Evolutionary conservation across 2,329 filamentous ascomycete genomes (phyloP), one percentile per base, ranked within the genome.

Genomic region (Pleurostoma richardsiae): DNA sequence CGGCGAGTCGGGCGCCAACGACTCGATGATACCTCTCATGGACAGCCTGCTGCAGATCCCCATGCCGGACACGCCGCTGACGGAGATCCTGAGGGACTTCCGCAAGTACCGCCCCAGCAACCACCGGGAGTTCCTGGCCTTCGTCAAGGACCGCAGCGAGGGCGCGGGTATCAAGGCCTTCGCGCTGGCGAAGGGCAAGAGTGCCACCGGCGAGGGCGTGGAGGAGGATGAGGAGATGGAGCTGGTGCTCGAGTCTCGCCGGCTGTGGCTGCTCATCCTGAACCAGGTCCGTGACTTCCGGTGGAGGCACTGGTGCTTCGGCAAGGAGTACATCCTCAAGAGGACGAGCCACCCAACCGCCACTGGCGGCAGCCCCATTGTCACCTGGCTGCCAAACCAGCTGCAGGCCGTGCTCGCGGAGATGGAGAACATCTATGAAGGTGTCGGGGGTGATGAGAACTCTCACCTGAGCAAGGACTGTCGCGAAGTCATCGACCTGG

Each of bases 1-100:
- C 30, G 92, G 92, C 55, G 92, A 96, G 71, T 90, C 85, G 43
- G 92, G 92, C 40, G 92, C 92, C 55, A 96, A 96, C 63, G 92
- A 97, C 71, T 88, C 85, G 70, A 96, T 97, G 76, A 85, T 95
- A 46, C 91, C 92, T 3, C 80, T 96, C 4, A 83, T 92, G 59
- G 92, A 96, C 66, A 91, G 92, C 63, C 77, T 96, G 44, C 78
- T 94, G 48, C 80, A 94, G 63, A 84, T 96, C 40, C 76, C 82
- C 52, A 95, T 96, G 90, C 92, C 92, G 2, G 72, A 83, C 45
- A 96, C 90, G 4, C 92, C 92, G 0, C 80, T 96, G 41, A 96
- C 91, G 0, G 82, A 86, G 47, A 96, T 96, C 62, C 77, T 96
- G 26, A 74, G 82, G 53, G 92, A 96, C 65, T 97, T 97, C 74